A percentile compares a stretch with the other conserved stretches of the same genome.
These are phyloP conservation scores for Pseudopyricularia javanii DNA, from an alignment of 2,329 filamentous ascomycete genomes.

Conservation along the genomic window DNA sequence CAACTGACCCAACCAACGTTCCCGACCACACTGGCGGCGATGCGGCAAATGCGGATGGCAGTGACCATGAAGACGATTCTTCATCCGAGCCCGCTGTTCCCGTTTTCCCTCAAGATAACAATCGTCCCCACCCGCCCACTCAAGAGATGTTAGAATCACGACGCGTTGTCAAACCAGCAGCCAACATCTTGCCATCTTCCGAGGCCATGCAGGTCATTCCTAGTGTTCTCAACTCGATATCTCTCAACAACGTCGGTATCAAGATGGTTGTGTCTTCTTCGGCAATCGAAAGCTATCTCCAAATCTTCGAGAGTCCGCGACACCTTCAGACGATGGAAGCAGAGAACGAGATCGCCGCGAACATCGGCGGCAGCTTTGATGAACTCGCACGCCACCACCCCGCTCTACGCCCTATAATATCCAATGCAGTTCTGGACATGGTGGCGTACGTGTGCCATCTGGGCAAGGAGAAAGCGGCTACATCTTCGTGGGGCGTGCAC, in stretches of 20 bases:
- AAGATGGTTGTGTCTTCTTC: conserved; percentile 74
- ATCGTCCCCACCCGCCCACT: conserved; percentile 39
- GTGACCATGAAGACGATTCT: conserved; percentile 19
- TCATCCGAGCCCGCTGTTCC: conserved; percentile 25
- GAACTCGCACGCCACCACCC: conserved; percentile 93
- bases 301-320: conserved; percentile 88
- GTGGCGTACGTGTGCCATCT: conserved; percentile 68
- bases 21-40: conserved; percentile 5
- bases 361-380: conserved; percentile 77
- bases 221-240: conserved; percentile 84
- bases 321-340: conserved; percentile 72
- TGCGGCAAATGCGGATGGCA: conserved; percentile 6
- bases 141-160: conserved; percentile 33
- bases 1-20: conserved; percentile 15
- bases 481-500: conserved; percentile 65
- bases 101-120: conserved; percentile 23
- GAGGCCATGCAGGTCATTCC: conserved; percentile 85
- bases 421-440: conserved; percentile 81
- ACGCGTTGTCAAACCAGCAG: conserved; percentile 36
- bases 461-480: conserved; percentile 56
- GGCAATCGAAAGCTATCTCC: conserved; percentile 77
- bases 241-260: conserved; percentile 77
- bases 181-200: conserved; percentile 71
- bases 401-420: conserved; percentile 63
- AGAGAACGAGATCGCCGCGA: conserved; percentile 56